phyloP scores from a whole-genome alignment of 2,329 filamentous ascomycete species.

The Triangularia setosa region DNA sequence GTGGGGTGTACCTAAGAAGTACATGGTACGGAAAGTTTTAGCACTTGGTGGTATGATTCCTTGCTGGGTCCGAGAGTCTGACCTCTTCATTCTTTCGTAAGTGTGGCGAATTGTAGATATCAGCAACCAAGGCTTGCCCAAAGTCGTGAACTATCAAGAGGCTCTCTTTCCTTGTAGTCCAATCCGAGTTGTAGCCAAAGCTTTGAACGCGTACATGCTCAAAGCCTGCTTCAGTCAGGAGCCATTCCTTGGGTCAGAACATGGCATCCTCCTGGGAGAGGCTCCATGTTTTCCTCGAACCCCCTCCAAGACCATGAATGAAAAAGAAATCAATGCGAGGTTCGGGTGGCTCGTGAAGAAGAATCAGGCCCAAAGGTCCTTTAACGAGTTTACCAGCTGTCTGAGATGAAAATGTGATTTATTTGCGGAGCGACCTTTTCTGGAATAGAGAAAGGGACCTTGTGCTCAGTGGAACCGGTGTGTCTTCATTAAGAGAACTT shows the following conservation, averaged over 20 bases:
- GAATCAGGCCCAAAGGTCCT: conserved; percentile 25
- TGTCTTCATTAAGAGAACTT: too few relatives aligned
- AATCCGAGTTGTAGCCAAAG: conserved; percentile 29
- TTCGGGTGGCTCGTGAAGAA: conserved; percentile 26
- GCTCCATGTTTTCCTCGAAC: conserved; percentile 39
- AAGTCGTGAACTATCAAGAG: conserved; percentile 19
- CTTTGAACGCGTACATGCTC: conserved; percentile 26
- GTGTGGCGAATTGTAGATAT: conserved; percentile 17
- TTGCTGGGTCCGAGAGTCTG: background rate
- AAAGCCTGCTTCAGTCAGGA: conserved; percentile 29
- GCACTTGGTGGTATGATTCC: conserved; percentile 8
- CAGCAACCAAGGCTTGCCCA: conserved; percentile 19
- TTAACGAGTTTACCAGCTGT: too few relatives aligned
- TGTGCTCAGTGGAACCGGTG: too few relatives aligned
- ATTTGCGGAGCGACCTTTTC: too few relatives aligned
- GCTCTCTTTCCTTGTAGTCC: conserved; percentile 2
- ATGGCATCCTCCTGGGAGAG: conserved; percentile 25
- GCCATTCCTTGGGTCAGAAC: conserved; percentile 40
- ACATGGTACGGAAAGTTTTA: conserved; percentile 24
- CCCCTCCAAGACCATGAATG: conserved; percentile 39
- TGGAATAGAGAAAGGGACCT: too few relatives aligned
- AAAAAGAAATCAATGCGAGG: conserved; percentile 37
- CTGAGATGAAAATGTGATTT: background rate
- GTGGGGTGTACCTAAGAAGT: conserved; percentile 30
- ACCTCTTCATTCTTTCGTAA: conserved; percentile 10